Conservation (phyloP, 2,329 filamentous ascomycete genomes). For the Aspergillus tamarii region DNA sequence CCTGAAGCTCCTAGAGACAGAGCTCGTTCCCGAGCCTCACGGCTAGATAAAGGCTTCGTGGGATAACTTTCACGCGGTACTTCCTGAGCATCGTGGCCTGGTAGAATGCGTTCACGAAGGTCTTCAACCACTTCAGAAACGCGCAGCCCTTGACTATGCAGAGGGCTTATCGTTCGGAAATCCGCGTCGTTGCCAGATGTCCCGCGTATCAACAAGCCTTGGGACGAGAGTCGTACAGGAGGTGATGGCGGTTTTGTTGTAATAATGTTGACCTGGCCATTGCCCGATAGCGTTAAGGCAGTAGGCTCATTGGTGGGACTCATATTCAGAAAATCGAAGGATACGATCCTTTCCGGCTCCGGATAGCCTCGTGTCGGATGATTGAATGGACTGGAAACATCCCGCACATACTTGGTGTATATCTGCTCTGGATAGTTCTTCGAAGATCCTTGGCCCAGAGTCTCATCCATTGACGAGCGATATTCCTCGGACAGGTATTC, state of each 20-base stretch:
- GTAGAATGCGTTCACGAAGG: slow-evolving; percentile 30
- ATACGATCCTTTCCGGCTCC: slow-evolving; percentile 56
- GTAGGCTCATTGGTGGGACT: slow-evolving; percentile 53
- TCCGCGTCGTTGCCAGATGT: slow-evolving; percentile 30
- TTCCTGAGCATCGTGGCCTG: slow-evolving; percentile 19
- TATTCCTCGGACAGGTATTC: slow-evolving; percentile 49
- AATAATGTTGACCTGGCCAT: slow-evolving; percentile 54
- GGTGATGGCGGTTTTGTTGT: slow-evolving; percentile 49
- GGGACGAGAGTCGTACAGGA: slow-evolving; percentile 43
- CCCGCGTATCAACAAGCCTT: slow-evolving; percentile 39
- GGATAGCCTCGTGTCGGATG: slow-evolving; percentile 47
- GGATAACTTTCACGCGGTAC: not conserved
- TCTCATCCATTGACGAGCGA: slow-evolving; percentile 42
- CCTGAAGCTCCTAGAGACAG: slow-evolving; percentile 34
- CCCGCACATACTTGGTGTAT: slow-evolving; percentile 50
- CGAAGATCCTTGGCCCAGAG: slow-evolving; percentile 44
- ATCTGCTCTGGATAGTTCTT: slow-evolving; percentile 47
- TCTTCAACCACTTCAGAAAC: slow-evolving; percentile 34
- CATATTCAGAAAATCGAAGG: slow-evolving; percentile 63
- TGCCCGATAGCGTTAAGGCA: slow-evolving; percentile 56
- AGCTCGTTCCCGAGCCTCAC: slow-evolving; percentile 41
- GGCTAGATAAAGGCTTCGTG: slow-evolving; percentile 38
- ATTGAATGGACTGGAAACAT: slow-evolving; percentile 50
- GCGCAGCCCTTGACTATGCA: slow-evolving; percentile 29
- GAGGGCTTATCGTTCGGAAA: slow-evolving; percentile 36